A percentile compares a stretch with the other conserved stretches of the same genome.
Conservation (phyloP, 2,329 filamentous ascomycete genomes). For the Botrytis medusae region DNA sequence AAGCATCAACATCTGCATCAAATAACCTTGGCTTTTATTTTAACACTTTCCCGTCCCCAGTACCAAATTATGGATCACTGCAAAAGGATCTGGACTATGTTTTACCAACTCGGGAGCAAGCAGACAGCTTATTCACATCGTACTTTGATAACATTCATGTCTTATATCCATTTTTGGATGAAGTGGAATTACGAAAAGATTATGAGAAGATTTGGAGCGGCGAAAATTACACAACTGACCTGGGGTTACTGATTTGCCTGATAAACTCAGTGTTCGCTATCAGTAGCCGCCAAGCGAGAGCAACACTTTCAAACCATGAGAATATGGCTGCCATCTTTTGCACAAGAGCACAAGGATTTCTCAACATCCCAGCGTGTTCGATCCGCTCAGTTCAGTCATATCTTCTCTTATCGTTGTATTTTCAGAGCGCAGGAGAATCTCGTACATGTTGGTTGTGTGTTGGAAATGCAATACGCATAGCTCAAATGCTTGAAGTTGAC, state of each 20-base stretch:
- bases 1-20: not conserved
- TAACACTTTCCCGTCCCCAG: not conserved
- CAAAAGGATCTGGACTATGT: not conserved
- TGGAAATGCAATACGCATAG: not conserved
- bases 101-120: not conserved
- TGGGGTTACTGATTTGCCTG: not conserved
- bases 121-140: not conserved
- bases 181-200: not conserved
- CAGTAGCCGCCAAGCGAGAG: not conserved
- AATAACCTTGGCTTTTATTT: not conserved
- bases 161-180: not conserved
- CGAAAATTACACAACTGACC: not conserved
- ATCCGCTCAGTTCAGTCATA: not conserved
- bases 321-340: not conserved
- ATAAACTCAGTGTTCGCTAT: not conserved
- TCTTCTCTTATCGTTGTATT: not conserved
- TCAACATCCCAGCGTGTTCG: not conserved
- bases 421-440: not conserved
- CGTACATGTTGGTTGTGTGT: not conserved
- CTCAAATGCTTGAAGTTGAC: not conserved
- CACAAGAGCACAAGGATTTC: not conserved
- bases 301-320: not conserved
- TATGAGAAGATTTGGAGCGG: not conserved
- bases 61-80: not conserved
- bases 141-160: not conserved